A percentile compares a stretch with the other conserved stretches of the same genome.
These are phyloP conservation scores for Starmera amethionina DNA, from an alignment of 805 yeast species.

Conservation along the genomic window DNA sequence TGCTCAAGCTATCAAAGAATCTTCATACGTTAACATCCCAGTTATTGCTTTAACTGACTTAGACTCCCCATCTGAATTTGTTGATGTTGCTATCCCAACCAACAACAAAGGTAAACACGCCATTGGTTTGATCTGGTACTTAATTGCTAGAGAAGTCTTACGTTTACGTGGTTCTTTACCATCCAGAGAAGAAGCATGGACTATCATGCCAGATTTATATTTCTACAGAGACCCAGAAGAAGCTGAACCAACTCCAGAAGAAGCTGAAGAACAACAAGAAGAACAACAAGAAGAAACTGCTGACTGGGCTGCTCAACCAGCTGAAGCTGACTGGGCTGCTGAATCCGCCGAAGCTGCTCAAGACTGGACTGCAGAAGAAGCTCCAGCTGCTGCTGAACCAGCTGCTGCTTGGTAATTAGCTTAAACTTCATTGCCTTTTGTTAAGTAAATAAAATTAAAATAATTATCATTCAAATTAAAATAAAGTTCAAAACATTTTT, in stretches of 20 bases:
- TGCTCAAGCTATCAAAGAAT: slow-evolving; percentile 99
- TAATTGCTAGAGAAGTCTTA: slow-evolving; percentile 97
- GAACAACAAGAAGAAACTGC: slow-evolving; percentile 58
- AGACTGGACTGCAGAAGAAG: slow-evolving; percentile 45
- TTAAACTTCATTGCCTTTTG: neutral
- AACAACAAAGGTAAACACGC: slow-evolving; percentile 99
- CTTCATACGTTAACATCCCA: slow-evolving; percentile 99
- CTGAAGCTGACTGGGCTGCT: slow-evolving; percentile 73
- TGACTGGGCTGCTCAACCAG: slow-evolving; percentile 62
- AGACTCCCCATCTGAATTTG: slow-evolving; percentile 98
- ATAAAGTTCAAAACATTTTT: neutral
- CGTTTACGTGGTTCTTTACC: slow-evolving; percentile 97
- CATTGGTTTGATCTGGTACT: slow-evolving; percentile 99
- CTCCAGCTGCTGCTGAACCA: slow-evolving; percentile 19
- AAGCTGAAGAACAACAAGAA: slow-evolving; percentile 44
- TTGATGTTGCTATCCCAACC: slow-evolving; percentile 99
- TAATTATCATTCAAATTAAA: no score
- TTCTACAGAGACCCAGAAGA: slow-evolving; percentile 99
- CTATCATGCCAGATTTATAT: slow-evolving; percentile 99
- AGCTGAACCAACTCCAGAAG: slow-evolving; percentile 70
- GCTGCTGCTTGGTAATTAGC: slow-evolving; percentile 18
- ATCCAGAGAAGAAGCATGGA: slow-evolving; percentile 95
- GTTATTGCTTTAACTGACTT: slow-evolving; percentile 98
- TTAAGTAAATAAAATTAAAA: neutral
- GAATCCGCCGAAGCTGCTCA: slow-evolving; percentile 54